Evolutionary conservation across 257 asterid species (phyloP), one percentile per base, ranked within the genome.

Genomic region (Gynochthodes officinalis): DNA sequence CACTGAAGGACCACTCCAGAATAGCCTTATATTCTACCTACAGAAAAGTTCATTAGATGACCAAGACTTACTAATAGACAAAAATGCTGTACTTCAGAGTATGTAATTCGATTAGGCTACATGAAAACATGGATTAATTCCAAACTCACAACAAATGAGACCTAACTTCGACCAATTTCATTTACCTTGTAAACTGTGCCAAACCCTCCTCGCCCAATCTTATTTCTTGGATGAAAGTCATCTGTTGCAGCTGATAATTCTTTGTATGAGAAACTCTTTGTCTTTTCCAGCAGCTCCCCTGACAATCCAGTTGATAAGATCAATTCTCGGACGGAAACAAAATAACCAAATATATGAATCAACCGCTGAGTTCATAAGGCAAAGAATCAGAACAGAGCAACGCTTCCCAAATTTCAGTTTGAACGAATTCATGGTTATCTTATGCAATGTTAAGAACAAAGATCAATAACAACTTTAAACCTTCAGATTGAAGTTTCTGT

Each of bases 121-220:
- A 37, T 5, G 13, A 19, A 16, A 52, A 32, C 55, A 54, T 21
- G 54, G 18, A 25, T 58, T 61, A 67, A 23, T 43, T 33, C 37
- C 42, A 69, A 66, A 46, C 25, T 23, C 50, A 30, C 60, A 64
- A 78, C 27, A 30, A 43, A 62, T 28, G 27, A 65, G 21, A 19
- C 37, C 65, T n/a, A 64, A 60, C 57, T 46, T 65, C 19, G 50
- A 43, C 64, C 77, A 75, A 69, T 78, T 75, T 74, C 70, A 52
- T 64, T 74, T 85, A 90, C 98, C 98, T 92, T 90, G 85, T 87
- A 92, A 70, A 92, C 98, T 58, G 85, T 89, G 49, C 98, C 98
- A 73, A 90, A 92, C 75, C 98, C 97, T 80, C 98, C 98, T 79
- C 93, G 78, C 40, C 98, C 98, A 73, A 92, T 82, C 84, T 87